Percentiles rank a stretch among this genome's conserved stretches.
These are phyloP conservation scores for Coniophora puteana DNA, from an alignment of 1,284 basidiomycete species.

Conservation along the genomic window DNA sequence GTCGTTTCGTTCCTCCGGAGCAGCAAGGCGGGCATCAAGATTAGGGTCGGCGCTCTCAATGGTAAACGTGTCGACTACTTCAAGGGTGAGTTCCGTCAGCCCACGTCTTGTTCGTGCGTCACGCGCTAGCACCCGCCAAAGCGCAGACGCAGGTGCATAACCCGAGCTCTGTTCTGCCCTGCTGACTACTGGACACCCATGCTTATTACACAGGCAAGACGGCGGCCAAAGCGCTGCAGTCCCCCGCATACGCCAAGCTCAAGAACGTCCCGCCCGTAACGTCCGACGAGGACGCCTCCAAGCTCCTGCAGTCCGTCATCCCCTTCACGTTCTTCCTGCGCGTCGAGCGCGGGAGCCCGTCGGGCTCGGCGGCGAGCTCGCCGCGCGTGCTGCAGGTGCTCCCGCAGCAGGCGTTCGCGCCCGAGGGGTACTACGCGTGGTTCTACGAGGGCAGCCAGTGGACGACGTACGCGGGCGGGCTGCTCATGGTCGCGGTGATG, in stretches of 20 bases:
- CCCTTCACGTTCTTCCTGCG: conserved; percentile 89
- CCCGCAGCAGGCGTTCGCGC: conserved; percentile 77
- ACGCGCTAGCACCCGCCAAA: too few species aligned
- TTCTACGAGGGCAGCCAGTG: conserved; percentile 95
- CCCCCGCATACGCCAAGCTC: conserved; percentile 87
- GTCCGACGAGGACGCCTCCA: conserved; percentile 74
- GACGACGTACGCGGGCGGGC: conserved; percentile 89
- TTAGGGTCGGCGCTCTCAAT: conserved; percentile 85
- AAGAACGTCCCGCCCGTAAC: conserved; percentile 81
- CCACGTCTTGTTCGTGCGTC: not conserved
- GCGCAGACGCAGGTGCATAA: too few species aligned
- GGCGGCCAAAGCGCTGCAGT: conserved; percentile 88
- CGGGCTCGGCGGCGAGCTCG: conserved; percentile 64
- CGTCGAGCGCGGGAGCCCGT: conserved; percentile 74
- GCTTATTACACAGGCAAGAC: conserved; percentile 66
- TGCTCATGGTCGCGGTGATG: conserved; percentile 91
- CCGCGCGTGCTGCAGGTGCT: conserved; percentile 83
- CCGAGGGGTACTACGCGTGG: conserved; percentile 90
- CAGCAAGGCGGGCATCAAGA: conserved; percentile 85
- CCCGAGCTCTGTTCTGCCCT: too few species aligned
- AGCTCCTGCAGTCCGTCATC: conserved; percentile 70
- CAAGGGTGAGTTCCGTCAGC: conserved; percentile 56
- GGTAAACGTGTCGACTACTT: conserved; percentile 98
- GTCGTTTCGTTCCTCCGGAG: conserved; percentile 85
- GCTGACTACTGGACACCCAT: too few species aligned